Base-by-base conservation (phyloP, 805 yeast genomes). In the Candida ovalis region DNA sequence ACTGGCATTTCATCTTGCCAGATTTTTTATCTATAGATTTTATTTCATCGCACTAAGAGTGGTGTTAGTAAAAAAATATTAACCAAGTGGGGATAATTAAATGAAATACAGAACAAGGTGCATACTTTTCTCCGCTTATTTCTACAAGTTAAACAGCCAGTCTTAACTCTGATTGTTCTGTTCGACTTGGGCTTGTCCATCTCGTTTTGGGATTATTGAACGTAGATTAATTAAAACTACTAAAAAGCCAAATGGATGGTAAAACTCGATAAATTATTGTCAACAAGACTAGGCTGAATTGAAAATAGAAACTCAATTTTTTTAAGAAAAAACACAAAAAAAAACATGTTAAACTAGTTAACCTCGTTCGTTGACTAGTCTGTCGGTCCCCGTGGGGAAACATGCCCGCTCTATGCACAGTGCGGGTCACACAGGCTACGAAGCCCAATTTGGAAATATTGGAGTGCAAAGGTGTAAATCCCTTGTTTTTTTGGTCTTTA, bases 71-170 rank as follows among this genome's bases (percentile, higher is more conserved):
- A 18, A 13, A 19, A 5, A 19, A 17, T 3, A 23, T 23, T 24
- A 2, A 7, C 17, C 30, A 30, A 25, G 10, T 7, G 10, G 10
- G 28, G 15, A 30, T 30, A 17, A 30, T 12, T 17, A 12, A 30
- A 30, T 12, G 4, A 6, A 6, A 23, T 23, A n/a, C 4, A 30
- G 24, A n/a, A 18, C 6, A 27, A 19, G 22, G 1, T 23, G 21
- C 45, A 21, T 37, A 42, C 44, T 21, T 50, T 50, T 35, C 54
- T 42, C 9, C 48, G 45, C 18, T 44, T 49, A 19, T 36, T 35
- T 17, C 54, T 40, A 24, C 54, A 50, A 2, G 51, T 45, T 10
- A 50, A 25, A 30, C 54, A 50, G 12, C 54, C 54, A 8, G 51
- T 50, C 38, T 38, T 47, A 10, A 47, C 53, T 25, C 53, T 42